phyloP scores from a whole-genome alignment of 1,139 yeast genomes.

The Yarrowia galli region DNA sequence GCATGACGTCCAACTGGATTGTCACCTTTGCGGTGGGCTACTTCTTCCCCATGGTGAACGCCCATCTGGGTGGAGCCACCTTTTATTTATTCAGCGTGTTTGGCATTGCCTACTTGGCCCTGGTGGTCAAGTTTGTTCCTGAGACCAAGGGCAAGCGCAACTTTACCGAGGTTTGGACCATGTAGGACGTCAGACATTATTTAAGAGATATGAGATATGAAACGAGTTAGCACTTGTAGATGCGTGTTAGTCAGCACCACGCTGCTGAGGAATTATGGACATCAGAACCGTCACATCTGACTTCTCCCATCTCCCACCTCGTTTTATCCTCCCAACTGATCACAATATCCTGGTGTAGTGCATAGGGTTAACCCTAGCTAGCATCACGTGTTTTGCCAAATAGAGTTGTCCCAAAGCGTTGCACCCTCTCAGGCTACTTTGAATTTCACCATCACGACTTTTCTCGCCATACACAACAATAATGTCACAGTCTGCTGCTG shows the following conservation, averaged over 20 bases:
- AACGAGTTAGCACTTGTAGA: neutral
- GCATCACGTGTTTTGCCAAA: constrained; percentile 11
- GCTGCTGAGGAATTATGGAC: no score
- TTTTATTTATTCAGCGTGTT: constrained; percentile 70
- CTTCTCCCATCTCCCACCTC: no score
- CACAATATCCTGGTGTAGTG: constrained; percentile 9
- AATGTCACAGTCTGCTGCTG: constrained; percentile 69
- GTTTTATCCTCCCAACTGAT: neutral
- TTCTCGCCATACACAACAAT: constrained; percentile 42
- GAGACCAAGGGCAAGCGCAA: constrained; percentile 79
- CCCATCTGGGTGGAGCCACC: constrained; percentile 75
- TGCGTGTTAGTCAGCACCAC: neutral
- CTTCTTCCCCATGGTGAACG: constrained; percentile 75
- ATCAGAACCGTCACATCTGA: no score
- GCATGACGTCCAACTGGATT: constrained; percentile 88
- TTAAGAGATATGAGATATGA: neutral
- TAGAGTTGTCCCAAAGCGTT: constrained; percentile 37
- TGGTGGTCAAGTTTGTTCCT: constrained; percentile 58
- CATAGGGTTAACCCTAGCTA: constrained; percentile 32
- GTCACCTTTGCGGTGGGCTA: constrained; percentile 86
- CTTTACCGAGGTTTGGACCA: constrained; percentile 52
- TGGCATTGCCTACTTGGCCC: constrained; percentile 43
- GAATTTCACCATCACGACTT: constrained; percentile 38
- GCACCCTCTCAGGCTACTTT: constrained; percentile 32
- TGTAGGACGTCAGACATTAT: constrained; percentile 12